phyloP scores from a whole-genome alignment of 345 rosid genomes.

The Crucihimalaya himalaica region DNA sequence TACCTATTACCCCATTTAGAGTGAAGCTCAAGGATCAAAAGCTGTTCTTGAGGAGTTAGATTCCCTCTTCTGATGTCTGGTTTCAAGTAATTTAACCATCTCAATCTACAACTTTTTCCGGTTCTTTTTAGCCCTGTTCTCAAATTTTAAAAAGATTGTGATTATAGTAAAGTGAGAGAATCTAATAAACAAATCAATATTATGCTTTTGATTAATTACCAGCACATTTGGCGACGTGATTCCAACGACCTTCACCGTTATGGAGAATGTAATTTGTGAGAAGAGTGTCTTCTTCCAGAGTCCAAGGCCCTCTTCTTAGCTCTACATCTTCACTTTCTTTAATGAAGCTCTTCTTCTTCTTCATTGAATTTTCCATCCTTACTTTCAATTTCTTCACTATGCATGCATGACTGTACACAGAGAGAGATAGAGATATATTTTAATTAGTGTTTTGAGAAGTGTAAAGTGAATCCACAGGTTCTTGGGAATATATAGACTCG shows the following conservation, averaged over 20 bases:
- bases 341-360: slow-evolving; percentile 43
- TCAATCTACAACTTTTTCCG: slow-evolving; percentile 89
- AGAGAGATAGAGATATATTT: background rate
- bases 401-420: slow-evolving; percentile 23
- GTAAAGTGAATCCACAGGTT: slow-evolving; percentile 34
- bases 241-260: slow-evolving; percentile 95
- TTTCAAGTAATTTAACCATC: slow-evolving; percentile 92
- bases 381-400: background rate
- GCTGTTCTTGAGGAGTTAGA: slow-evolving; percentile 78
- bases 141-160: background rate
- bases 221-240: slow-evolving; percentile 71
- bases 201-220: slow-evolving; percentile 44
- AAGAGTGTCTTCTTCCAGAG: slow-evolving; percentile 81
- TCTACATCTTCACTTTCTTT: slow-evolving; percentile 36
- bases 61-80: slow-evolving; percentile 93
- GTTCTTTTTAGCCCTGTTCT: slow-evolving; percentile 72
- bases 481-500: slow-evolving; percentile 35
- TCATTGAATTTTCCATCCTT: slow-evolving; percentile 37
- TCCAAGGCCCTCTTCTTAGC: slow-evolving; percentile 85
- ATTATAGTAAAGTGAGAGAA: background rate
- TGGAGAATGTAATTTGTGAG: slow-evolving; percentile 65
- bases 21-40: slow-evolving; percentile 86
- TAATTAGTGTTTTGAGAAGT: slow-evolving; percentile 35
- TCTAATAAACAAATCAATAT: background rate
- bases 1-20: slow-evolving; percentile 94